Conservation (phyloP, 2,329 filamentous ascomycete species). For the Colletotrichum gloeosporioides region DNA sequence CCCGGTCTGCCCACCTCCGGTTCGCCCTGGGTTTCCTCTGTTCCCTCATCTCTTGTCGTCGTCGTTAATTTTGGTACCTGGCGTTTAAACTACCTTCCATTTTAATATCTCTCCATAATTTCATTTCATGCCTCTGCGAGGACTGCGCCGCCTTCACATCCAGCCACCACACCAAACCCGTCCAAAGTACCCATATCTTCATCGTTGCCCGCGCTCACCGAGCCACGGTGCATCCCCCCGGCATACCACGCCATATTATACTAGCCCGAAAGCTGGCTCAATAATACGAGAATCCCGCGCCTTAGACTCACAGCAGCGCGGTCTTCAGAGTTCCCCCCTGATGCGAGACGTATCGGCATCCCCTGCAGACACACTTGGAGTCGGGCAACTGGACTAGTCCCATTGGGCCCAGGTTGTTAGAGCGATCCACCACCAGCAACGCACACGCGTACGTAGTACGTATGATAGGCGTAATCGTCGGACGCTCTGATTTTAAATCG, state of each 20-base stretch:
- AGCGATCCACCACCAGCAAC: background rate
- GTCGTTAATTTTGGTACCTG: background rate
- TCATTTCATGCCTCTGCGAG: conserved; percentile 2
- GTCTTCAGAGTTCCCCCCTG: background rate
- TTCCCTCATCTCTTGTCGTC: background rate
- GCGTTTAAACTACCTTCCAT: background rate
- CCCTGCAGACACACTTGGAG: background rate
- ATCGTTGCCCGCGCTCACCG: background rate
- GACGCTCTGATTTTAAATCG: conserved; percentile 4
- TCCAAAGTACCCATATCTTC: background rate
- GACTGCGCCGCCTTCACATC: conserved; percentile 1
- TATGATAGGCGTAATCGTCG: conserved; percentile 14
- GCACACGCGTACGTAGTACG: conserved; percentile 10
- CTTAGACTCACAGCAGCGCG: background rate
- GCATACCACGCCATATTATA: background rate
- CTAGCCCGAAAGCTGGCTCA: background rate
- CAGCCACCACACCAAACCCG: background rate
- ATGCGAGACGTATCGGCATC: background rate
- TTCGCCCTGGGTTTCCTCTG: background rate
- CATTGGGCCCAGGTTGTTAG: background rate
- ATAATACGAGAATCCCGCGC: background rate
- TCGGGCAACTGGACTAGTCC: background rate
- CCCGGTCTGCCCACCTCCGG: background rate
- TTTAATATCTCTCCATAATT: conserved; percentile 8
- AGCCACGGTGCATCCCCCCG: background rate